Percentiles rank a stretch among this genome's conserved stretches.
Evolutionary conservation across 202 grass and related monocot genomes (phyloP).

Genomic region (Schoenoplectus triqueter): DNA sequence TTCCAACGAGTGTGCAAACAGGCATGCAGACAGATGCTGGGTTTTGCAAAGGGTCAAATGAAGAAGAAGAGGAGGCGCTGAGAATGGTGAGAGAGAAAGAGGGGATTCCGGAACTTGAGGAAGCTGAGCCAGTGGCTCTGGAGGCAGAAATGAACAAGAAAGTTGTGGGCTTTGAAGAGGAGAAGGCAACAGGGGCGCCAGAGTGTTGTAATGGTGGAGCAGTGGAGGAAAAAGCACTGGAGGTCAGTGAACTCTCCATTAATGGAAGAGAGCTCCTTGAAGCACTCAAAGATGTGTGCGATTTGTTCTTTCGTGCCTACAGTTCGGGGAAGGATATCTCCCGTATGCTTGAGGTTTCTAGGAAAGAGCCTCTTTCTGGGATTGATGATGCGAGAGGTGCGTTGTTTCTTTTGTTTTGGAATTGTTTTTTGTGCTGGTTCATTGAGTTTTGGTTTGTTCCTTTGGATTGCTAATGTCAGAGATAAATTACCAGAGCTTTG

Average conservation of each 20-base stretch:
- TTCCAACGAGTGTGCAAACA: constrained; percentile 43
- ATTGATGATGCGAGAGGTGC: constrained; percentile 78
- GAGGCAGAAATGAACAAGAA: constrained; percentile 34
- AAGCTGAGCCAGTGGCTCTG: constrained; percentile 49
- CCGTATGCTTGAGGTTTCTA: constrained; percentile 77
- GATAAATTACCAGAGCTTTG: not conserved
- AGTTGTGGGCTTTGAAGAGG: constrained; percentile 28
- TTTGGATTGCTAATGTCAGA: not conserved
- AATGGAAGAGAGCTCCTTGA: constrained; percentile 78
- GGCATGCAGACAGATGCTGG: constrained; percentile 38
- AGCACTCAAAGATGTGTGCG: constrained; percentile 82
- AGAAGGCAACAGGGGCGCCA: not conserved
- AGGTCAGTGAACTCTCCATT: constrained; percentile 38
- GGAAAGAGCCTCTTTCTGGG: constrained; percentile 36
- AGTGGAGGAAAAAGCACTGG: constrained; percentile 44
- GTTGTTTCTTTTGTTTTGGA: constrained; percentile 42
- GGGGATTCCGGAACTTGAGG: constrained; percentile 71
- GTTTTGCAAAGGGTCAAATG: constrained; percentile 40
- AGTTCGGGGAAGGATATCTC: constrained; percentile 81
- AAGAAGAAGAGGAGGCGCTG: constrained; percentile 47
- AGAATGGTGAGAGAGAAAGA: constrained; percentile 51
- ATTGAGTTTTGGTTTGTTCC: constrained; percentile 29
- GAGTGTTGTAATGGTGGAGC: constrained; percentile 12
- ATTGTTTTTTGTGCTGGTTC: not conserved
- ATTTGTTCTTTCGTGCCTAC: constrained; percentile 72